Percentiles rank a stretch among this genome's conserved stretches.
phyloP scores from a whole-genome alignment of 257 asterid species.

The Oldenlandia corymbosa region DNA sequence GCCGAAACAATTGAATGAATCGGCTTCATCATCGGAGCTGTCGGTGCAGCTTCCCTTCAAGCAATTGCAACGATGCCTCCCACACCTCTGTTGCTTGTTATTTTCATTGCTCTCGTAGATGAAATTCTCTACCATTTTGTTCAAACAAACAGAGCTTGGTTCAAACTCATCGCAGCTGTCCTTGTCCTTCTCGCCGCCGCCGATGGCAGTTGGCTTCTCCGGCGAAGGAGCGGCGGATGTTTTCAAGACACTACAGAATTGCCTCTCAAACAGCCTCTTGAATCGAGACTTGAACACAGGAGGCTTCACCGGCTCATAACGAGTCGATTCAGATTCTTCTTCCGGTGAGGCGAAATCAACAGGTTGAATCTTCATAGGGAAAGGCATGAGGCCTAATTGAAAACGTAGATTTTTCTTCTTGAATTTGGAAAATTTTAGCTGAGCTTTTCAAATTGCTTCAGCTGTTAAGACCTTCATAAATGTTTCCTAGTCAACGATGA shows the following conservation, averaged over 20 bases:
- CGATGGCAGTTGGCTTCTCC: slow-evolving; percentile 22
- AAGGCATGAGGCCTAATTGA: slow-evolving; percentile 22
- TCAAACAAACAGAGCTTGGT: slow-evolving; percentile 76
- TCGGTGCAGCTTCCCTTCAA: slow-evolving; percentile 56
- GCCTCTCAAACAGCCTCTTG: slow-evolving; percentile 81
- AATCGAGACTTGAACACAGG: slow-evolving; percentile 53
- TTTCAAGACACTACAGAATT: slow-evolving; percentile 48
- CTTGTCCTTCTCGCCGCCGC: slow-evolving; percentile 28
- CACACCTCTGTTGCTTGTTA: slow-evolving; percentile 50
- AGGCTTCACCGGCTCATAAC: slow-evolving; percentile 47
- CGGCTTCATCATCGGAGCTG: slow-evolving; percentile 66
- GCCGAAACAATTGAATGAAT: slow-evolving; percentile 38
- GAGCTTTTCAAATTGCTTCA: slow-evolving; percentile 9
- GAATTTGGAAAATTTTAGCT: not conserved
- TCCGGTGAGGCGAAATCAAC: slow-evolving; percentile 42
- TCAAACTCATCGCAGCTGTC: slow-evolving; percentile 59
- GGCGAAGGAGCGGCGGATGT: slow-evolving; percentile 25
- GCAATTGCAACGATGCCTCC: slow-evolving; percentile 62
- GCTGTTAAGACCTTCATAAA: not conserved
- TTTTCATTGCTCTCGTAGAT: slow-evolving; percentile 66
- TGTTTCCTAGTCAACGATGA: slow-evolving; percentile 22
- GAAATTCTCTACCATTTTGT: slow-evolving; percentile 79
- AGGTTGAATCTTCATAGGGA: slow-evolving; percentile 79
- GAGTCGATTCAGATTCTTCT: slow-evolving; percentile 23
- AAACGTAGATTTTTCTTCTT: not conserved